Conservation (phyloP, 768 basidiomycete genomes). For the Auricularia heimuer region DNA sequence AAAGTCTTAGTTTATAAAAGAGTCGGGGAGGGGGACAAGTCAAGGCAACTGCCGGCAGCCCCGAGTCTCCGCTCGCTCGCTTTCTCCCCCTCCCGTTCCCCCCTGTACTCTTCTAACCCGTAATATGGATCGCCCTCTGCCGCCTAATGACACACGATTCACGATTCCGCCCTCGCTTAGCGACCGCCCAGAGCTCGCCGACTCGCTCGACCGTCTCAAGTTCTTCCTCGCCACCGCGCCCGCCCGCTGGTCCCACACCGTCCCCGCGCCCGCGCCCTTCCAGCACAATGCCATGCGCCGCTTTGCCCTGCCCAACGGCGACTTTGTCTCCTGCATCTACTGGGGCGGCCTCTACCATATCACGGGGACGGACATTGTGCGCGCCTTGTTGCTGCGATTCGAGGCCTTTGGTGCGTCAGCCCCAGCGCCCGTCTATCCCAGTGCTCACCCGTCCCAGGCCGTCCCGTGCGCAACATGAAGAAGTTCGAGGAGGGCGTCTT, state of each 20-base stretch:
- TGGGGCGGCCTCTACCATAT: slow-evolving; percentile 92
- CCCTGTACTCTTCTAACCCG: neutral
- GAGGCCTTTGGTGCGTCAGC: slow-evolving; percentile 39
- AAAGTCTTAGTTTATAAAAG: too few relatives aligned
- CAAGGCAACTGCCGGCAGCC: neutral
- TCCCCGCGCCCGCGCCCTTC: slow-evolving; percentile 19
- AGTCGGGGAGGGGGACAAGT: too few relatives aligned
- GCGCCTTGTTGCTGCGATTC: slow-evolving; percentile 89
- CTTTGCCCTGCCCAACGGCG: slow-evolving; percentile 79
- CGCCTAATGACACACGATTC: slow-evolving; percentile 2
- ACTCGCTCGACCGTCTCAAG: slow-evolving; percentile 70
- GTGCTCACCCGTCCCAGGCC: slow-evolving; percentile 27
- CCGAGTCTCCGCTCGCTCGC: neutral
- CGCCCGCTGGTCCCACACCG: slow-evolving; percentile 51
- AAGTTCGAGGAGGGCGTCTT: slow-evolving; percentile 98
- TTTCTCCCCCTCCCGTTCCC: neutral
- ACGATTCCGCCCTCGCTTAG: neutral
- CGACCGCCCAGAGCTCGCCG: slow-evolving; percentile 21
- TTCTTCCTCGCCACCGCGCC: slow-evolving; percentile 84
- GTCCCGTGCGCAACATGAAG: slow-evolving; percentile 87
- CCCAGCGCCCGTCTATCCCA: neutral
- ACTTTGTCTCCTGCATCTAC: slow-evolving; percentile 59
- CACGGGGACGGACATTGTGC: slow-evolving; percentile 94
- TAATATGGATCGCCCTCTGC: slow-evolving; percentile 2
- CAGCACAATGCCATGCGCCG: slow-evolving; percentile 74